These are phyloP conservation scores for Xylaria sp. DNA, from an alignment of 2,329 filamentous ascomycete genomes.

Conservation along the genomic window DNA sequence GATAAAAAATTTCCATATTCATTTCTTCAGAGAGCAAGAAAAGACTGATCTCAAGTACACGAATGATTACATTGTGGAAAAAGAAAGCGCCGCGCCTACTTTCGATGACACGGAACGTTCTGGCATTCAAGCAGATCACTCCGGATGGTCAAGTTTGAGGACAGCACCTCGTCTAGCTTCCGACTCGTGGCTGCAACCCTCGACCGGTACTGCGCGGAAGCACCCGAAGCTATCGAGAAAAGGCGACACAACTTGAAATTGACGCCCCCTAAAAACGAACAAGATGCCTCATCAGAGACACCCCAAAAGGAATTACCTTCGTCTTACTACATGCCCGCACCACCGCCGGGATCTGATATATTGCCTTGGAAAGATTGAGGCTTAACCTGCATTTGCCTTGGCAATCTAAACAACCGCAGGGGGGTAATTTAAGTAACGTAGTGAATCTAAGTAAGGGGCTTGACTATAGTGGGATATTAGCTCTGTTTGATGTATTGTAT, in stretches of 20 bases:
- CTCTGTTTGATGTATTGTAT: no score
- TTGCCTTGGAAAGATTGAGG: background rate
- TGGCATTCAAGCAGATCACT: slow-evolving; percentile 27
- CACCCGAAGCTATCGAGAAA: background rate
- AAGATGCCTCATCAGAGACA: background rate
- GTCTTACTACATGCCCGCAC: background rate
- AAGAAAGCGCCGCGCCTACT: slow-evolving; percentile 25
- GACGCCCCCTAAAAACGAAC: background rate
- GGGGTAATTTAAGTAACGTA: no score
- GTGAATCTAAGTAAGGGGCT: background rate
- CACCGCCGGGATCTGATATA: background rate
- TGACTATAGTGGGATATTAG: background rate
- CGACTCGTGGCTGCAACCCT: slow-evolving; percentile 14
- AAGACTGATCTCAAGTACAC: slow-evolving; percentile 44
- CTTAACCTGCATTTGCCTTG: background rate
- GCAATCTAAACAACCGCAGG: background rate
- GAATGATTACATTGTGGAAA: slow-evolving; percentile 21
- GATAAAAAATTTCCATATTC: slow-evolving; percentile 45
- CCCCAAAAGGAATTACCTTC: background rate
- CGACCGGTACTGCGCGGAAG: slow-evolving; percentile 3
- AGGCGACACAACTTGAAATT: background rate
- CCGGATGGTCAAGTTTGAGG: slow-evolving; percentile 26
- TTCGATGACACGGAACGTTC: slow-evolving; percentile 29
- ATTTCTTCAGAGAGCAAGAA: slow-evolving; percentile 49
- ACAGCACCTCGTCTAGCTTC: slow-evolving; percentile 8